A percentile compares a stretch with the other conserved stretches of the same genome.
These are phyloP conservation scores for Wickerhamomyces mucosus DNA, from an alignment of 805 yeast species.

Conservation along the genomic window DNA sequence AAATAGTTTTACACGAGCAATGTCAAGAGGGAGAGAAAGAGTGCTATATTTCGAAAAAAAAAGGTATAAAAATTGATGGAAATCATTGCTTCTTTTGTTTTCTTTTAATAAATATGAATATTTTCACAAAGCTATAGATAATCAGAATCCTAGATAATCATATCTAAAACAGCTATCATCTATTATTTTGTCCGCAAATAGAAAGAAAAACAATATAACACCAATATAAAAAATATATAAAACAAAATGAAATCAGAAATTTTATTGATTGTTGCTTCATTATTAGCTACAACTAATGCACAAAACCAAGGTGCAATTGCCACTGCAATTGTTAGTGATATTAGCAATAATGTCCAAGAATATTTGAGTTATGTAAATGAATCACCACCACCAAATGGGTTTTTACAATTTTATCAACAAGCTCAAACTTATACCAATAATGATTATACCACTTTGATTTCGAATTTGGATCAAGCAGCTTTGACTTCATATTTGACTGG, in stretches of 20 bases:
- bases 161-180: too few relatives aligned
- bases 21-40: too few relatives aligned
- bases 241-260: not conserved
- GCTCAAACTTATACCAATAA: slow-evolving; percentile 25
- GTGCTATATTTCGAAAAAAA: too few relatives aligned
- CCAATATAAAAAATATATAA: too few relatives aligned
- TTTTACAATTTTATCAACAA: slow-evolving; percentile 19
- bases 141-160: too few relatives aligned
- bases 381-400: slow-evolving; percentile 21
- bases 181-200: too few relatives aligned
- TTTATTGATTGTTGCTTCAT: slow-evolving; percentile 4
- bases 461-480: slow-evolving; percentile 17
- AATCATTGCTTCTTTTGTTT: too few relatives aligned
- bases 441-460: slow-evolving; percentile 23
- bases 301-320: slow-evolving; percentile 3
- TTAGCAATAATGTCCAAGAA: slow-evolving; percentile 11
- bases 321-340: slow-evolving; percentile 9
- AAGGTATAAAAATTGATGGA: too few relatives aligned
- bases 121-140: too few relatives aligned
- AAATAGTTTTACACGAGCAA: too few relatives aligned
- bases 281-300: slow-evolving; percentile 2
- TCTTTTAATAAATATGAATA: too few relatives aligned
- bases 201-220: too few relatives aligned
- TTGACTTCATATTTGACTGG: slow-evolving; percentile 21
- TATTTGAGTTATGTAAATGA: slow-evolving; percentile 14